Evolutionary conservation across 2,329 filamentous ascomycete species (phyloP).

Genomic region (Curvularia lunata): DNA sequence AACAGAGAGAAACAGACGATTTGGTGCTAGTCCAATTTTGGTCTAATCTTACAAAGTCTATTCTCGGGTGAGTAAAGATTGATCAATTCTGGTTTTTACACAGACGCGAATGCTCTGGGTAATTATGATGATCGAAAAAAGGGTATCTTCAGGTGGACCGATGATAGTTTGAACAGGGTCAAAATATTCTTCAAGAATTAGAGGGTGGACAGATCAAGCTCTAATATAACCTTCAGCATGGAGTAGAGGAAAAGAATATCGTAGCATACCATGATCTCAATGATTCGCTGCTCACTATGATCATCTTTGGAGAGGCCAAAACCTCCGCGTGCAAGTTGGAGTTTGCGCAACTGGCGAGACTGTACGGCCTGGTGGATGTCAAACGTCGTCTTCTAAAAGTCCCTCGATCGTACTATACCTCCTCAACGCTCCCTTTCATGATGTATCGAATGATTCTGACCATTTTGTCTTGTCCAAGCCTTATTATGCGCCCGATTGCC

Average conservation of each 20-base stretch:
- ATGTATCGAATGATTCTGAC: slow-evolving; percentile 58
- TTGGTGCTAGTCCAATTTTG: neutral
- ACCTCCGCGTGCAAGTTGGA: slow-evolving; percentile 9
- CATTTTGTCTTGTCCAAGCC: slow-evolving; percentile 54
- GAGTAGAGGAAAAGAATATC: neutral
- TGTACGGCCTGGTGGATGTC: slow-evolving; percentile 6
- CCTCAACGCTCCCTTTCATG: slow-evolving; percentile 44
- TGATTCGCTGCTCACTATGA: neutral
- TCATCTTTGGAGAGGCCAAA: slow-evolving; percentile 9
- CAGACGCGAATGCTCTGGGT: neutral
- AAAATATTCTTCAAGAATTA: neutral
- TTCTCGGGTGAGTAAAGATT: neutral
- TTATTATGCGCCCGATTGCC: slow-evolving; percentile 58
- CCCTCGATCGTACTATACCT: neutral
- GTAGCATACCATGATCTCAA: slow-evolving; percentile 7
- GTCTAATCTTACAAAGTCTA: neutral
- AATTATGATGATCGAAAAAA: neutral
- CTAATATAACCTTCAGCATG: neutral
- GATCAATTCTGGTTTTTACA: neutral
- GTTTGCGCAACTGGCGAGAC: slow-evolving; percentile 12
- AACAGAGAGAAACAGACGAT: neutral
- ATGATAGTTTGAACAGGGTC: too few relatives aligned
- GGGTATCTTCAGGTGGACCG: neutral
- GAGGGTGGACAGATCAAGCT: neutral
- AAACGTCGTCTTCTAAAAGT: neutral